Percentiles rank a stretch among this genome's conserved stretches.
These are phyloP conservation scores for Crepidotus sp. DNA, from an alignment of 1,284 basidiomycete species.

Conservation along the genomic window DNA sequence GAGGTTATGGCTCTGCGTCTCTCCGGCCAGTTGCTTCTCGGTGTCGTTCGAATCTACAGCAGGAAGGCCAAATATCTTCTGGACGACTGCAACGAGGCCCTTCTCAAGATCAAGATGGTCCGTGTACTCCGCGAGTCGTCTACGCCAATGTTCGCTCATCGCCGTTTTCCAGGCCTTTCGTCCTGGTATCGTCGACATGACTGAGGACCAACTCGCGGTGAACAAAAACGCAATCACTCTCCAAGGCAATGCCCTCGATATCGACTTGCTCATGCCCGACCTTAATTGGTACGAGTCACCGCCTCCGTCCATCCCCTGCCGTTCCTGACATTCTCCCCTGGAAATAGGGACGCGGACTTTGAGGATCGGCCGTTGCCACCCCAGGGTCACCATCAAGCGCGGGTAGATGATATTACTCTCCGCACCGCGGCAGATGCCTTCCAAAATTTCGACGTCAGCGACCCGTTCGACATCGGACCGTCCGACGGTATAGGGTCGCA, in stretches of 20 bases:
- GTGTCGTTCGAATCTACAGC: constrained; percentile 96
- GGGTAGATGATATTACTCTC: constrained; percentile 77
- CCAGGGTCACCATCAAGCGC: constrained; percentile 73
- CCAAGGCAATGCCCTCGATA: constrained; percentile 62
- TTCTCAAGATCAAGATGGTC: constrained; percentile 95
- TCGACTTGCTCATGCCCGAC: constrained; percentile 76
- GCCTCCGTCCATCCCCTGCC: not conserved
- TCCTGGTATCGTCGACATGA: constrained; percentile 89
- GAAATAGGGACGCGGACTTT: constrained; percentile 63
- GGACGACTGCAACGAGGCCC: constrained; percentile 95
- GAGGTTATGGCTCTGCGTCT: constrained; percentile 89
- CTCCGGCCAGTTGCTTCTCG: constrained; percentile 90
- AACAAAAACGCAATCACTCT: constrained; percentile 84
- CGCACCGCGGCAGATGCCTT: constrained; percentile 57
- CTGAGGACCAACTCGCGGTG: constrained; percentile 85
- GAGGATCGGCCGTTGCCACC: constrained; percentile 57
- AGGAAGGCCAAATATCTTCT: constrained; percentile 95
- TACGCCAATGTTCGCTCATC: not conserved
- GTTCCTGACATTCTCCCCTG: constrained; percentile 12
- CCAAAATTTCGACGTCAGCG: constrained; percentile 47
- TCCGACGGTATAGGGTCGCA: constrained; percentile 80
- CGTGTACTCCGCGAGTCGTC: not conserved
- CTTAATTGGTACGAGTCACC: constrained; percentile 66
- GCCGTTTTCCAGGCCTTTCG: constrained; percentile 66
- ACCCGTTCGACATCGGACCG: constrained; percentile 65